Evolutionary conservation across 2,329 filamentous ascomycete genomes (phyloP), one percentile per base, ranked within the genome.

Genomic region (Escovopsis weberi): DNA sequence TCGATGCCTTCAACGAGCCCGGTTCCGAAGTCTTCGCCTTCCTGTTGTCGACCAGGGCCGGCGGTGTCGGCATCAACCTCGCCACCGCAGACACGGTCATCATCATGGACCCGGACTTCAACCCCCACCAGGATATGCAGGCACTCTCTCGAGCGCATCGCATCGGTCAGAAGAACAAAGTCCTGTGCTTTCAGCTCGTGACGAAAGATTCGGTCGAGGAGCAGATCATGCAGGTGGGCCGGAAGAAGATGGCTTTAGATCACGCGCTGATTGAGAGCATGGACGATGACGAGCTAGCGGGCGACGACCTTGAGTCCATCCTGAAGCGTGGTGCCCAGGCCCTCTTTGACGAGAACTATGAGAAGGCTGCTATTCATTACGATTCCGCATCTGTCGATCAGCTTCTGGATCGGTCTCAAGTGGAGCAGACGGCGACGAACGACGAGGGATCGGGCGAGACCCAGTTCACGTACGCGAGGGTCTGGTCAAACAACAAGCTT

Each of bases 71-170:
- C 12, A 98, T 98, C 67, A 98, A 98, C 56, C 71, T 98, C 43
- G 91, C 91, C 0, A 94, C 88, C 7, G 91, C 91, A 3, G 91
- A 98, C 56, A 98, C 91, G 0, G 93, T 98, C 47, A 95, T 98
- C 50, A 95, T 98, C 50, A 78, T 96, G 50, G 88, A 98, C 53
- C 86, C 86, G 0, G 91, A 98, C 56, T 96, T 94, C 68, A 98
- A 98, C 48, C 91, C 91, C 1, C 91, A 98, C 56, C 91, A 98
- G 61, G 93, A 98, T 55, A 83, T 98, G 35, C 91, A 98, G 59
- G 91, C 91, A 0, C 71, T 98, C 28, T 94, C 89, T 28, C 80
- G 93, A 50, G 91, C 89, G 15, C 91, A 98, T 61, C 82, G 91
- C 26, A 96, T 98, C 48, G 93, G 93, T 0, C 93, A 98, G 61